phyloP scores from a whole-genome alignment of 176 grass and related monocot genomes.

The Melocanna baccifera region DNA sequence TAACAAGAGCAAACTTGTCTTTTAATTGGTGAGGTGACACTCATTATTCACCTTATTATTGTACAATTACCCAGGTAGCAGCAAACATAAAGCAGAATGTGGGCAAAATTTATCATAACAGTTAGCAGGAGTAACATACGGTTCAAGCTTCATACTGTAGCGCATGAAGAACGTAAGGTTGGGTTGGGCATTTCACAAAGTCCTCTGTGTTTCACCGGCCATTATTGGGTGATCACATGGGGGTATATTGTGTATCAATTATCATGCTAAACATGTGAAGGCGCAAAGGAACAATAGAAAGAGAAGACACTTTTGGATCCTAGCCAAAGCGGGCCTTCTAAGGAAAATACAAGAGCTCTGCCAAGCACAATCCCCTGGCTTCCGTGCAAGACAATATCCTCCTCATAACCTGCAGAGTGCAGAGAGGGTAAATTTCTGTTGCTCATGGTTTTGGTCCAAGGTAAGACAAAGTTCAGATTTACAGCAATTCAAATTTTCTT shows the following conservation, averaged over 20 bases:
- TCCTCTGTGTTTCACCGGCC: neutral
- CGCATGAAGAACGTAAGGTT: neutral
- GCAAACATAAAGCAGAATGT: neutral
- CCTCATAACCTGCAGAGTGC: constrained; percentile 39
- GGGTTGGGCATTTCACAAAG: neutral
- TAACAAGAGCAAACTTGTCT: too few relatives aligned
- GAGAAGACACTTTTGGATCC: neutral
- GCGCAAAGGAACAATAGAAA: neutral
- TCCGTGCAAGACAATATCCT: neutral
- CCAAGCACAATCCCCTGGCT: neutral
- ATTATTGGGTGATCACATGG: neutral
- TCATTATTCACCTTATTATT: neutral
- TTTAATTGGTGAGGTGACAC: too few relatives aligned
- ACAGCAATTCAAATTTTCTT: neutral
- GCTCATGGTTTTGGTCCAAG: neutral
- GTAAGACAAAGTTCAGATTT: neutral
- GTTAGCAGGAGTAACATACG: neutral
- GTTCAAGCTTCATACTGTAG: neutral
- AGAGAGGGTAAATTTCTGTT: neutral
- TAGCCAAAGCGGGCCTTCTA: neutral
- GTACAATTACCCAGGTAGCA: neutral
- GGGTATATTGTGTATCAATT: constrained; percentile 11
- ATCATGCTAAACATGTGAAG: neutral
- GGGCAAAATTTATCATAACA: neutral
- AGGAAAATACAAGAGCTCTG: neutral